Evolutionary conservation across 208 protist genomes (phyloP), one percentile per base, ranked within the genome.

Genomic region (Crithidia mellificae): DNA sequence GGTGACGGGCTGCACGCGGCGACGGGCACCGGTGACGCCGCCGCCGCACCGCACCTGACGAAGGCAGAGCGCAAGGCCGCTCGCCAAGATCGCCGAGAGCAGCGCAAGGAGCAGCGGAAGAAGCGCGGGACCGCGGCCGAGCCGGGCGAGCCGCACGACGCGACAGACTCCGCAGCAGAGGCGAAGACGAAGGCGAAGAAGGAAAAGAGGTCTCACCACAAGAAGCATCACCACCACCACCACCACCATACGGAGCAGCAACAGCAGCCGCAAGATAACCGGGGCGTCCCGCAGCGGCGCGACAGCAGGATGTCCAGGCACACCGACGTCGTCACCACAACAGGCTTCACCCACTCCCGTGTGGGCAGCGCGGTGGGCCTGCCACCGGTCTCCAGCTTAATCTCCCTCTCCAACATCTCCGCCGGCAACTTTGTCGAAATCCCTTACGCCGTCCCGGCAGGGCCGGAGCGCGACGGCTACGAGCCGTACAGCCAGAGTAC

Each of bases 401-500:
- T 68, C 7, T 57, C 68, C 8, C 20, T 74, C 14, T 29, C 59
- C 3, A 39, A 63, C 36, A 20, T 74, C 46, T 54, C 68, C 19
- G 25, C 6, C 6, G 62, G 47, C 14, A 67, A 74, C 68, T 74
- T 74, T 25, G 68, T 74, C 20, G 68, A 74, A 25, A 74, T 74
- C 34, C 68, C 68, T 14, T 74, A 63, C 61, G 68, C 68, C 24
- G 68, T 68, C n/a, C 68, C 68, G 7, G 29, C 68, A 20, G 68
- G 68, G 17, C 68, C 68, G 12, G 5, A 14, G 1, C 55, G 53
- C 36, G 53, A 68, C 44, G 53, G 34, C 50, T 59, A 38, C 32
- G 67, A 73, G 32, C 32, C 41, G 9, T 58, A 44, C 39, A 22
- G 34, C n/a, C 38, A 47, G 19, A 63, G 25, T 22, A 29, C 1